Base-by-base conservation (phyloP, 2,329 filamentous ascomycete genomes). In the Pseudopithomyces chartarum region DNA sequence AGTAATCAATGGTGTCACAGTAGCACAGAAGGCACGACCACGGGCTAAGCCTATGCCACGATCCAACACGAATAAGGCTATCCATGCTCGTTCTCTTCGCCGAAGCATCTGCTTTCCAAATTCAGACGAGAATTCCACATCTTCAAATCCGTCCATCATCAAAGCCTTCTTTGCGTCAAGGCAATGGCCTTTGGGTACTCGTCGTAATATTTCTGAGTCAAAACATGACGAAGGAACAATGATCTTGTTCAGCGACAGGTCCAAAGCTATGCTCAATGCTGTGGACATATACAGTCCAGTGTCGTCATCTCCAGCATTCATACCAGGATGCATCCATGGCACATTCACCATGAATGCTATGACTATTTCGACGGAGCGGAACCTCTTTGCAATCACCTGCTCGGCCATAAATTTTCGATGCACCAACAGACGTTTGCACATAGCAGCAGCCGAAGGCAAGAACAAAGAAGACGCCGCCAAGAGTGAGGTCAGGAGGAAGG, bases 331-430 rank as follows among this genome's bases (percentile, higher is more conserved):
- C 83, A 91, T 90, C 89, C 89, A 91, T 0, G 89, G 89, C 6
- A 91, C 84, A 58, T 90, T 90, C 32, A 90, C 83, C 85, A 91
- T 88, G 67, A 91, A 91, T 0, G 87, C 89, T 1, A 91, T 77
- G 0, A 91, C 86, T 54, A 91, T 90, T 69, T 91, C 89, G 6
- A 90, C 87, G 0, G 89, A 91, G 54, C 87, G 84, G 65, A 86
- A 83, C 2, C 87, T 84, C 44, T 84, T 81, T 0, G 81, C 76
- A 48, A 88, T 85, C 42, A 91, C 82, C 26, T 84, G 81, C 23
- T 86, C 83, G 0, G 86, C 88, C 3, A 91, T 80, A 22, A 79
- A 79, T 59, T 85, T 87, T 59, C 84, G 83, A 62, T 91, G 89
- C 51, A 84, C 82, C 0, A 86, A 85, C 1, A 91, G 78, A 23